phyloP scores from a whole-genome alignment of 495 filamentous ascomycete species.

The Cercophora samala region DNA sequence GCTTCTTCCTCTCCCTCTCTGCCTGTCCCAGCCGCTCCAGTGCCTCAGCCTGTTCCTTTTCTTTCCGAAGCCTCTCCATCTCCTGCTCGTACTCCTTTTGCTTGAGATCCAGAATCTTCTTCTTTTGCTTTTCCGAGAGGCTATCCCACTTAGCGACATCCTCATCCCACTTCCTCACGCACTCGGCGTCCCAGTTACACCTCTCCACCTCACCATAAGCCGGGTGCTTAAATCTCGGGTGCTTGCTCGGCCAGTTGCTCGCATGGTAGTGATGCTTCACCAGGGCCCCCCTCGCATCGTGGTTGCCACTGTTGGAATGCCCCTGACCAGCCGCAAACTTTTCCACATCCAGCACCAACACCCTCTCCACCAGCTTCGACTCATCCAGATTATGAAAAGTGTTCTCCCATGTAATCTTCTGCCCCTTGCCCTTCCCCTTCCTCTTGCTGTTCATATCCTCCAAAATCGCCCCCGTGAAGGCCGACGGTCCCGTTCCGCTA shows the following conservation, averaged over 20 bases:
- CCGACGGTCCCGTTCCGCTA: constrained; percentile 59
- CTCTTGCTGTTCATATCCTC: constrained; percentile 37
- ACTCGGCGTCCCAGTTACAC: constrained; percentile 59
- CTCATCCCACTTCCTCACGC: constrained; percentile 53
- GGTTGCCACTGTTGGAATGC: constrained; percentile 59
- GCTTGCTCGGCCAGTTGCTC: constrained; percentile 53
- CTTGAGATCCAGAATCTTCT: constrained; percentile 40
- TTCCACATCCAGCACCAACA: constrained; percentile 59
- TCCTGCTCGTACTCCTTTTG: constrained; percentile 1
- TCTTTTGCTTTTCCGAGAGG: constrained; percentile 44
- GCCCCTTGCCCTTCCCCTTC: not conserved
- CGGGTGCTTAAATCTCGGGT: constrained; percentile 57
- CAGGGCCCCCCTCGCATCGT: constrained; percentile 52
- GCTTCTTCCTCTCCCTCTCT: constrained; percentile 16
- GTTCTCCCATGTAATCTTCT: constrained; percentile 46
- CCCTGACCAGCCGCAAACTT: constrained; percentile 61
- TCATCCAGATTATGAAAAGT: constrained; percentile 55
- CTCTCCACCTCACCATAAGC: constrained; percentile 58
- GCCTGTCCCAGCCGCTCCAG: constrained; percentile 15
- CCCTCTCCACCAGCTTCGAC: constrained; percentile 50
- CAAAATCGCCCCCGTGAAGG: constrained; percentile 57
- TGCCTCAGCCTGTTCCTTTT: constrained; percentile 20
- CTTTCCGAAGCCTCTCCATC: not conserved
- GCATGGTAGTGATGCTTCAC: constrained; percentile 64
- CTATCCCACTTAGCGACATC: constrained; percentile 46